A percentile compares a stretch with the other conserved stretches of the same genome.
phyloP scores from a whole-genome alignment of 2,329 filamentous ascomycete species.

The Diplodia scrobiculata region DNA sequence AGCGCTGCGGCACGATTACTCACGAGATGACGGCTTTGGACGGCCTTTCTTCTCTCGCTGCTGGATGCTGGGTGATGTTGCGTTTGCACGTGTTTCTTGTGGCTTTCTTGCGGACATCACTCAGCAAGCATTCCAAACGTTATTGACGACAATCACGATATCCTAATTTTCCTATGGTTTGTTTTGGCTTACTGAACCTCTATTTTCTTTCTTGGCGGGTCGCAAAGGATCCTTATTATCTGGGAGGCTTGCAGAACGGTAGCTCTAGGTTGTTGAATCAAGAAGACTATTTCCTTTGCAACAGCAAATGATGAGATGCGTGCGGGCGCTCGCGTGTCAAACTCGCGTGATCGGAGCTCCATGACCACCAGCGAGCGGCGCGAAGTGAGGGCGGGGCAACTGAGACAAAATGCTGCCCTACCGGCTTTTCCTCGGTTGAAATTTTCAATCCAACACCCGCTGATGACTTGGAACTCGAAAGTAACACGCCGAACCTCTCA shows the following conservation, averaged over 20 bases:
- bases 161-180: background rate
- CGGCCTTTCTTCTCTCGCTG: background rate
- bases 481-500: background rate
- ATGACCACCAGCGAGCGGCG: background rate
- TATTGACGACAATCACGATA: conserved; percentile 15
- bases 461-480: background rate
- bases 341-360: conserved; percentile 8
- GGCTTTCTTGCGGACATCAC: background rate
- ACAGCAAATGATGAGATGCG: background rate
- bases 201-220: background rate
- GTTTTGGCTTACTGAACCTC: background rate
- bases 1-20: conserved; percentile 7
- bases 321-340: background rate
- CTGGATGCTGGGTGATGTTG: background rate
- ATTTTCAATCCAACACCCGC: conserved; percentile 12
- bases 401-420: conserved; percentile 21
- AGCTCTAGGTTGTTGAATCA: background rate
- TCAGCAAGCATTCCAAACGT: background rate
- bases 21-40: background rate
- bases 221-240: background rate
- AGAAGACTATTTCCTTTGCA: background rate
- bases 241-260: background rate
- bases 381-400: conserved; percentile 17
- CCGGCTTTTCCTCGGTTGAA: conserved; percentile 13
- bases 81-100: background rate